These are phyloP conservation scores for Fraxinus pennsylvanica DNA, from an alignment of 257 asterid genomes.

Conservation along the genomic window DNA sequence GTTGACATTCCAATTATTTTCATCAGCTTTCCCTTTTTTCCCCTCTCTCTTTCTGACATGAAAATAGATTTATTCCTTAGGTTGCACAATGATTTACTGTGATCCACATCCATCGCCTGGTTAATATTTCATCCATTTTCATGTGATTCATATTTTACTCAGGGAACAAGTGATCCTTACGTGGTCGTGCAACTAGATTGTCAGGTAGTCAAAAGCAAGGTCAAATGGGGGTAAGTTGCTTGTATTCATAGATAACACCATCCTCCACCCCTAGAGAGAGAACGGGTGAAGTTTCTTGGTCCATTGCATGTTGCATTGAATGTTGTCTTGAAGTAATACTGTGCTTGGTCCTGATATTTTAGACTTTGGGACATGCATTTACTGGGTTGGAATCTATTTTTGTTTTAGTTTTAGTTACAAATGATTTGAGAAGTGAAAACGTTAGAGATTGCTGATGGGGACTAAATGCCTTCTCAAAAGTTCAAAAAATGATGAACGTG, in stretches of 20 bases:
- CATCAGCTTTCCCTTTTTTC: background rate
- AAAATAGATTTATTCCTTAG: background rate
- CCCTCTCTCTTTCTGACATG: background rate
- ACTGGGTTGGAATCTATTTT: background rate
- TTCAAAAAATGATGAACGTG: background rate
- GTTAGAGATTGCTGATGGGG: background rate
- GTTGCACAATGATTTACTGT: slow-evolving; percentile 13
- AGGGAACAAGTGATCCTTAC: slow-evolving; percentile 99
- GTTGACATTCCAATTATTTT: background rate
- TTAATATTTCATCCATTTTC: background rate
- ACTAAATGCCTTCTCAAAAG: background rate
- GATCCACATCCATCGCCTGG: background rate
- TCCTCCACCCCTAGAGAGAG: background rate
- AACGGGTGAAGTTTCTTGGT: background rate
- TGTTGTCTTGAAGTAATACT: background rate
- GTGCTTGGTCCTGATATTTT: slow-evolving; percentile 18
- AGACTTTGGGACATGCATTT: slow-evolving; percentile 3
- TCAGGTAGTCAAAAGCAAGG: slow-evolving; percentile 81
- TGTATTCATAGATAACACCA: background rate
- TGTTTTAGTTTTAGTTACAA: background rate
- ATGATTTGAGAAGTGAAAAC: slow-evolving; percentile 12
- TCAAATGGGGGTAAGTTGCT: slow-evolving; percentile 93
- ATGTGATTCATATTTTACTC: slow-evolving; percentile 23
- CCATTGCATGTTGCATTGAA: slow-evolving; percentile 2
- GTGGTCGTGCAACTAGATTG: slow-evolving; percentile 76